These are phyloP conservation scores for Cytospora chrysosperma DNA, from an alignment of 2,329 filamentous ascomycete species.

Conservation along the genomic window DNA sequence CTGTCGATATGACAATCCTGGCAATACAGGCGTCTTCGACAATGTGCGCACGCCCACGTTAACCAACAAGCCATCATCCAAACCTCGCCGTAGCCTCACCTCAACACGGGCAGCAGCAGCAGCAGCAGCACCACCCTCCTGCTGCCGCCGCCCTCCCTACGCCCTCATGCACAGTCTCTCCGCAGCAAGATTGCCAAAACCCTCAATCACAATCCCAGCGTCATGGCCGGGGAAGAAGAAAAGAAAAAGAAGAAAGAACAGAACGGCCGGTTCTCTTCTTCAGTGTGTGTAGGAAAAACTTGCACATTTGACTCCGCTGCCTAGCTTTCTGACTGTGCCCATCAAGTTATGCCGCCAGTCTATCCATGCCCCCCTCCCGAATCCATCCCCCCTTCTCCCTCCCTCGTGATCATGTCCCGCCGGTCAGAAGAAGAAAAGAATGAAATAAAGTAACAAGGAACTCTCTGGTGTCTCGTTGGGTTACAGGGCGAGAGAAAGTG, in stretches of 20 bases:
- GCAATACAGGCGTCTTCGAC: too few species aligned
- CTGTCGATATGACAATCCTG: too few species aligned
- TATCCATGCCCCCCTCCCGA: constrained; percentile 9
- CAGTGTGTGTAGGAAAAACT: not conserved
- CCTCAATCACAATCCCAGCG: not conserved
- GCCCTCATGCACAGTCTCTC: too few species aligned
- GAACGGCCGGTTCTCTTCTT: not conserved
- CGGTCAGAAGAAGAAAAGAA: not conserved
- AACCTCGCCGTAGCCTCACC: too few species aligned
- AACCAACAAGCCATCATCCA: too few species aligned
- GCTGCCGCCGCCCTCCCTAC: too few species aligned
- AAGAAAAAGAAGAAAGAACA: too few species aligned
- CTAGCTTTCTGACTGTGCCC: not conserved
- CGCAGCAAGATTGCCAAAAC: too few species aligned
- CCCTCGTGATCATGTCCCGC: constrained; percentile 4
- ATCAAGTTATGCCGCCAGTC: constrained; percentile 4
- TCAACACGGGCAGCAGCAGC: too few species aligned
- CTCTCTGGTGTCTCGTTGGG: not conserved
- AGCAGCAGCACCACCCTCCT: too few species aligned
- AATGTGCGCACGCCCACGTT: too few species aligned
- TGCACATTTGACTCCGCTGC: constrained; percentile 4
- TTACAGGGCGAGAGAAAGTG: not conserved
- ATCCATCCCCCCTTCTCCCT: not conserved
- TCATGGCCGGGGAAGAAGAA: not conserved
- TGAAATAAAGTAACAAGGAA: not conserved